Conservation (phyloP, 805 yeast genomes). For the Saccharomycopsis vini region DNA sequence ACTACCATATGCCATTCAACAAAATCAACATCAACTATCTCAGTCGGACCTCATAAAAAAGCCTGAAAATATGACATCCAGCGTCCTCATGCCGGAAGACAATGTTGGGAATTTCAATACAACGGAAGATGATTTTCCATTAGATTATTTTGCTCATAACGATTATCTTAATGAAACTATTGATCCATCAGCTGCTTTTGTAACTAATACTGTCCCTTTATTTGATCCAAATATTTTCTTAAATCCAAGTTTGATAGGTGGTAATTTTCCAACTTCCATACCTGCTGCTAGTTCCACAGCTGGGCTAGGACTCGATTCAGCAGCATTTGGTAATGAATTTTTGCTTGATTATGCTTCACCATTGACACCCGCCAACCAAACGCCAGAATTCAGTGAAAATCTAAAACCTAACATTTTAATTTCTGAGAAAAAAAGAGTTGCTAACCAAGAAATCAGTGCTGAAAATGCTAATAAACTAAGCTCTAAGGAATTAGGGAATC, state of each 20-base stretch:
- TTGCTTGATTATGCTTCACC: conserved; percentile 45
- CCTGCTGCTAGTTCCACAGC: conserved; percentile 15
- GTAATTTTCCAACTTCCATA: conserved; percentile 19
- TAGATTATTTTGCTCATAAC: conserved; percentile 51
- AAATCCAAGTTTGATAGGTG: conserved; percentile 21
- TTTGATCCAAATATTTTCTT: conserved; percentile 25
- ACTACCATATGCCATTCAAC: not conserved
- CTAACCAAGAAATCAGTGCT: not conserved
- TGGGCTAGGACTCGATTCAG: conserved; percentile 4
- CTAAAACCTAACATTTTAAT: not conserved
- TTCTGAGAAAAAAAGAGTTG: not conserved
- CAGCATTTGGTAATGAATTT: conserved; percentile 30
- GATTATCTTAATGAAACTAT: conserved; percentile 26
- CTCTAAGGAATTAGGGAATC: no score
- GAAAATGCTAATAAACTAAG: not conserved
- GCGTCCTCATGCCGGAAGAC: no score
- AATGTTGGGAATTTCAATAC: no score
- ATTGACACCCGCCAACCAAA: conserved; percentile 25
- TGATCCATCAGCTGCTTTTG: conserved; percentile 12
- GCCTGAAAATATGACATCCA: no score
- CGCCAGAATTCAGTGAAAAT: not conserved
- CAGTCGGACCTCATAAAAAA: no score
- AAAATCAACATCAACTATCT: not conserved
- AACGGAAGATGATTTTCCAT: conserved; percentile 60
- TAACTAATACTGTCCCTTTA: conserved; percentile 8